These are phyloP conservation scores for Paecilomyces sp. DNA, from an alignment of 2,329 filamentous ascomycete genomes.

Conservation along the genomic window DNA sequence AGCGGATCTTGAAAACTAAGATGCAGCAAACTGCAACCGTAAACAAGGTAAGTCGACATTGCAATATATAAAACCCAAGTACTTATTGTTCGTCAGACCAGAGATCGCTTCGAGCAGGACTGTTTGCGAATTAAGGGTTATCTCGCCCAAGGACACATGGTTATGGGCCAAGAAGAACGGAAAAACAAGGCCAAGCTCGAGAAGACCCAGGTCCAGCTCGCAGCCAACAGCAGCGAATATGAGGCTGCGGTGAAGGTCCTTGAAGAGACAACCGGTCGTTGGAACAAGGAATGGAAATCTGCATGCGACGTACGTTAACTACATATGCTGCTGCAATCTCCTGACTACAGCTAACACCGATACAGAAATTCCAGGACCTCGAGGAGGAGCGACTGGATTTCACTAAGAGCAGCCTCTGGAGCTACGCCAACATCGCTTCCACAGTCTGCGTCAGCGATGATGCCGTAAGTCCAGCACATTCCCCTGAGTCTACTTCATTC, in stretches of 20 bases:
- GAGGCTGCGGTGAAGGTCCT: constrained; percentile 86
- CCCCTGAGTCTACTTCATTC: neutral
- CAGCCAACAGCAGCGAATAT: constrained; percentile 85
- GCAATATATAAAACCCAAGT: constrained; percentile 1
- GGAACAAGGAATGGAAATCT: constrained; percentile 98
- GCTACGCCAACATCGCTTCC: constrained; percentile 92
- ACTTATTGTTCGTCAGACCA: constrained; percentile 48
- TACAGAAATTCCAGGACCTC: constrained; percentile 91
- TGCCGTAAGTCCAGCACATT: constrained; percentile 42
- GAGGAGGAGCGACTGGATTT: constrained; percentile 97
- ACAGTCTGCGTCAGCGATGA: constrained; percentile 98
- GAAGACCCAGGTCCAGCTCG: constrained; percentile 95
- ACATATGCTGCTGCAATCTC: neutral
- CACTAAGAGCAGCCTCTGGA: constrained; percentile 96
- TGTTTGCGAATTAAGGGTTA: constrained; percentile 98
- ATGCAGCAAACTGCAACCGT: constrained; percentile 83
- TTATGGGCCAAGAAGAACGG: constrained; percentile 98
- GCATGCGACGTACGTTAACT: constrained; percentile 63
- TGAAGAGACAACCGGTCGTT: constrained; percentile 88
- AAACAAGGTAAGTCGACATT: constrained; percentile 63
- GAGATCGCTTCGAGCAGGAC: constrained; percentile 94
- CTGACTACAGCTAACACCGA: constrained; percentile 12
- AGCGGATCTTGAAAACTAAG: constrained; percentile 90
- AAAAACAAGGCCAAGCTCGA: constrained; percentile 99
- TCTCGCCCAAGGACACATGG: constrained; percentile 97